A percentile compares a stretch with the other conserved stretches of the same genome.
phyloP scores from a whole-genome alignment of 768 basidiomycete species.

The Trametes gibbosa region DNA sequence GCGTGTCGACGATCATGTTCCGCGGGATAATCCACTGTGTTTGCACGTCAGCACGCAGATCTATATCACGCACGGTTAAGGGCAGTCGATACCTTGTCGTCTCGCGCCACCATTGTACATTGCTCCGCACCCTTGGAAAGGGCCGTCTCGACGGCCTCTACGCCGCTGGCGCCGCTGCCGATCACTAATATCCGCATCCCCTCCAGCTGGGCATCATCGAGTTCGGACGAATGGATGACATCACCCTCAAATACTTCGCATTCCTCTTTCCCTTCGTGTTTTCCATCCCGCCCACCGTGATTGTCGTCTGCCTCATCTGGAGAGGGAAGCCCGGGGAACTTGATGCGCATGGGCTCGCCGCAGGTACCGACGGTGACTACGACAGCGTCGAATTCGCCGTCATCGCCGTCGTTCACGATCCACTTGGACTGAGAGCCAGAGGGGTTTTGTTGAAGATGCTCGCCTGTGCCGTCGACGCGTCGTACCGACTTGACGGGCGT shows the following conservation, averaged over 20 bases:
- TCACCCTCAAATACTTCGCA: slow-evolving; percentile 34
- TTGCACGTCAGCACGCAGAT: neutral
- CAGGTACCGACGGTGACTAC: slow-evolving; percentile 50
- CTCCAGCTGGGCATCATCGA: slow-evolving; percentile 37
- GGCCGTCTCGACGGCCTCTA: slow-evolving; percentile 44
- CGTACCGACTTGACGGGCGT: slow-evolving; percentile 40
- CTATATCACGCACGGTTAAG: neutral
- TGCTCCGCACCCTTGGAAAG: slow-evolving; percentile 32
- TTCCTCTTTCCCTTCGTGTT: slow-evolving; percentile 24
- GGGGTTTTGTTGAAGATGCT: slow-evolving; percentile 16
- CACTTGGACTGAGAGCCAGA: slow-evolving; percentile 29
- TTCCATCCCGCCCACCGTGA: neutral
- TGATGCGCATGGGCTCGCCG: slow-evolving; percentile 44
- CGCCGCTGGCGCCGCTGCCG: slow-evolving; percentile 54
- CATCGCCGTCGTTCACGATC: slow-evolving; percentile 46
- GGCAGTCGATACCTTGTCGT: slow-evolving; percentile 32
- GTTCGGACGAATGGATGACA: slow-evolving; percentile 47
- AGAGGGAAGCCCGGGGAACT: slow-evolving; percentile 43
- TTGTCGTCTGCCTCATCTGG: slow-evolving; percentile 14
- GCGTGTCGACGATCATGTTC: slow-evolving; percentile 47
- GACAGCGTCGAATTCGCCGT: slow-evolving; percentile 48
- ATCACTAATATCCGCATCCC: slow-evolving; percentile 46
- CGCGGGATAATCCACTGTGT: slow-evolving; percentile 45
- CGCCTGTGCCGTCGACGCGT: slow-evolving; percentile 22
- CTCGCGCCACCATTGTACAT: slow-evolving; percentile 39